Percentiles rank a stretch among this genome's conserved stretches.
Conservation (phyloP, 164 flowering plant genomes). For the Vitis rotundifolia region DNA sequence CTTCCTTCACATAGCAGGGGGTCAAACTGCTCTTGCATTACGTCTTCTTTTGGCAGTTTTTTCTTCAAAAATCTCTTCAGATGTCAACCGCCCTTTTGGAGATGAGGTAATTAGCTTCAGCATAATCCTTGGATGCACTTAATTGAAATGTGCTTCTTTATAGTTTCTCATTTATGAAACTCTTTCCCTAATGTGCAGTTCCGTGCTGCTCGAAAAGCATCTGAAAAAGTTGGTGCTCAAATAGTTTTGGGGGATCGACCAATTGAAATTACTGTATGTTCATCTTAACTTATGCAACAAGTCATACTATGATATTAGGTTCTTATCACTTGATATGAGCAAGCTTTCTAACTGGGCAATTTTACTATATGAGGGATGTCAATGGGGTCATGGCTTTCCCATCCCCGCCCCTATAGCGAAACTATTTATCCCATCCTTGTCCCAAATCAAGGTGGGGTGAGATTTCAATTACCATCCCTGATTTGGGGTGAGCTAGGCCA, state of each 20-base stretch:
- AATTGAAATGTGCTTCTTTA: not conserved
- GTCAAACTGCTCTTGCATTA: conserved; percentile 87
- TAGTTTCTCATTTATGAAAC: not conserved
- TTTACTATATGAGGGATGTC: too few relatives aligned
- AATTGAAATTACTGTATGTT: conserved; percentile 89
- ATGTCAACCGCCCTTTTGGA: conserved; percentile 79
- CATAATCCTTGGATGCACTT: not conserved
- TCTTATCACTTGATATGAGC: too few relatives aligned
- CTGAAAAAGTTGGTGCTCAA: conserved; percentile 93
- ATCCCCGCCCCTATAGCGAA: too few relatives aligned
- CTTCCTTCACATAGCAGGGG: conserved; percentile 51
- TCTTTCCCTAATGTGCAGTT: conserved; percentile 46
- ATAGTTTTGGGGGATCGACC: conserved; percentile 96
- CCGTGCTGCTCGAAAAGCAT: conserved; percentile 78
- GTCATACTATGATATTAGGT: not conserved
- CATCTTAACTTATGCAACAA: conserved; percentile 1
- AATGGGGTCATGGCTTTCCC: too few relatives aligned
- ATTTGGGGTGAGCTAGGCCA: too few relatives aligned
- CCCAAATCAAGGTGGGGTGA: too few relatives aligned
- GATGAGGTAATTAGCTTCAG: conserved; percentile 64
- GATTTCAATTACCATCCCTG: too few relatives aligned
- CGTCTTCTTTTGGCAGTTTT: conserved; percentile 79
- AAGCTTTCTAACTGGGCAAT: too few relatives aligned
- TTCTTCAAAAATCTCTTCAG: conserved; percentile 84
- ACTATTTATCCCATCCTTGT: too few relatives aligned